A percentile compares a stretch with the other conserved stretches of the same genome.
phyloP scores from a whole-genome alignment of 257 asterid genomes.

The Fraxinus pennsylvanica region DNA sequence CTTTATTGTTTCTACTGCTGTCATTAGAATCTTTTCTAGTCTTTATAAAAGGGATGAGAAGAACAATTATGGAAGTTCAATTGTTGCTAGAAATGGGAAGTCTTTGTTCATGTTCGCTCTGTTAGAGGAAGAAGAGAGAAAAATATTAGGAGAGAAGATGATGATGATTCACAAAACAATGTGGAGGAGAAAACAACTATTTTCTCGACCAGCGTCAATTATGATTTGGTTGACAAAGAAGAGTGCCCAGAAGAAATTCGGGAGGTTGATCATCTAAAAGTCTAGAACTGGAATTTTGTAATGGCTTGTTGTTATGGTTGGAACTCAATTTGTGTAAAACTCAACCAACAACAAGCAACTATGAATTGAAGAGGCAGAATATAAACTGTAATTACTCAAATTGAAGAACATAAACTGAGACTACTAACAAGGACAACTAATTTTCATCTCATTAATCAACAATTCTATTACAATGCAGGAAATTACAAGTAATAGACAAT shows the following conservation, averaged over 20 bases:
- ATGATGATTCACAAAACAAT: conserved; percentile 16
- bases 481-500: no score
- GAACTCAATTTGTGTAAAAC: no score
- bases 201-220: conserved; percentile 24
- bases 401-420: no score
- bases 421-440: no score
- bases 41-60: conserved; percentile 14
- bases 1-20: conserved; percentile 8
- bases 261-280: conserved; percentile 35
- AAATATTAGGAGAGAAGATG: conserved; percentile 36
- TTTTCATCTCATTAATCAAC: no score
- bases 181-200: conserved; percentile 45
- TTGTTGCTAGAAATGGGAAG: conserved; percentile 23
- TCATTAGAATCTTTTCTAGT: neutral
- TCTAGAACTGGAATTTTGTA: no score
- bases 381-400: no score
- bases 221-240: conserved; percentile 48
- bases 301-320: no score
- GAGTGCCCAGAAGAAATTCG: conserved; percentile 56
- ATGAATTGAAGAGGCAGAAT: no score
- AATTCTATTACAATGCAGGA: no score
- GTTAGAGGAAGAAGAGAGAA: conserved; percentile 62
- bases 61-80: conserved; percentile 19
- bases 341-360: no score
- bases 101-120: conserved; percentile 46